Conservation (phyloP, 2,329 filamentous ascomycete genomes). For the Corniculantispora saksenae region DNA sequence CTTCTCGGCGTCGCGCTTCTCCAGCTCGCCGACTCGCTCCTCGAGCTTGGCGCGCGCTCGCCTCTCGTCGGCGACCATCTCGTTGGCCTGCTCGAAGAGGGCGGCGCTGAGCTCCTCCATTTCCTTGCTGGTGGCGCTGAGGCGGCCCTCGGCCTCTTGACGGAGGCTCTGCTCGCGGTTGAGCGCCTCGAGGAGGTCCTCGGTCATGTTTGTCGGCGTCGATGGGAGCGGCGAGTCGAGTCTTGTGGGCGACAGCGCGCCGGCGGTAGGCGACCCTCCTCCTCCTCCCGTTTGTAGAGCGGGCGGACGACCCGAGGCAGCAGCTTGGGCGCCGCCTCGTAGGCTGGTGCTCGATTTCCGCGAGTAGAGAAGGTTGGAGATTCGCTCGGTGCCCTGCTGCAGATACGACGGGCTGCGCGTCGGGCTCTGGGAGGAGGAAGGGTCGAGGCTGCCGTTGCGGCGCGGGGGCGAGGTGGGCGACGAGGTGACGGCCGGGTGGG, state of each 20-base stretch:
- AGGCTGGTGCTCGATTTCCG: slow-evolving; percentile 46
- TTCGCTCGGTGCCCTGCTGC: slow-evolving; percentile 43
- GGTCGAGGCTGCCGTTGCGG: neutral
- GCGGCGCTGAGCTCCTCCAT: slow-evolving; percentile 76
- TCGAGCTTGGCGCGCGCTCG: slow-evolving; percentile 70
- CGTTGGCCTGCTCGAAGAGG: slow-evolving; percentile 81
- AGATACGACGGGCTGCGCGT: slow-evolving; percentile 44
- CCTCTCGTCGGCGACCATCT: slow-evolving; percentile 81
- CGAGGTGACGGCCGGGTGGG: slow-evolving; percentile 25
- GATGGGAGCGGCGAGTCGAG: slow-evolving; percentile 26
- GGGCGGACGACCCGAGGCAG: slow-evolving; percentile 23
- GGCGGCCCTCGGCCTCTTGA: slow-evolving; percentile 66
- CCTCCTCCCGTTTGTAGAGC: slow-evolving; percentile 21
- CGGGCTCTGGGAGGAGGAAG: slow-evolving; percentile 30
- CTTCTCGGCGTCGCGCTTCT: slow-evolving; percentile 71
- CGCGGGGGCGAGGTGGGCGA: slow-evolving; percentile 22
- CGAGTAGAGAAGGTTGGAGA: slow-evolving; percentile 47
- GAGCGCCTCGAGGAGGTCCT: slow-evolving; percentile 64
- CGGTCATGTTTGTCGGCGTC: slow-evolving; percentile 32
- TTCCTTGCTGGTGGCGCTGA: slow-evolving; percentile 68
- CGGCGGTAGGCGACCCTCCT: neutral
- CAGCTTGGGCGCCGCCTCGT: slow-evolving; percentile 31
- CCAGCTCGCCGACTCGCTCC: slow-evolving; percentile 67
- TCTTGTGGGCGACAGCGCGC: slow-evolving; percentile 19
- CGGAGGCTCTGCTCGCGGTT: slow-evolving; percentile 67